Percentiles rank a stretch among this genome's conserved stretches.
Evolutionary conservation across 148 eudicot genomes (phyloP).

Genomic region (Silene uniflora): DNA sequence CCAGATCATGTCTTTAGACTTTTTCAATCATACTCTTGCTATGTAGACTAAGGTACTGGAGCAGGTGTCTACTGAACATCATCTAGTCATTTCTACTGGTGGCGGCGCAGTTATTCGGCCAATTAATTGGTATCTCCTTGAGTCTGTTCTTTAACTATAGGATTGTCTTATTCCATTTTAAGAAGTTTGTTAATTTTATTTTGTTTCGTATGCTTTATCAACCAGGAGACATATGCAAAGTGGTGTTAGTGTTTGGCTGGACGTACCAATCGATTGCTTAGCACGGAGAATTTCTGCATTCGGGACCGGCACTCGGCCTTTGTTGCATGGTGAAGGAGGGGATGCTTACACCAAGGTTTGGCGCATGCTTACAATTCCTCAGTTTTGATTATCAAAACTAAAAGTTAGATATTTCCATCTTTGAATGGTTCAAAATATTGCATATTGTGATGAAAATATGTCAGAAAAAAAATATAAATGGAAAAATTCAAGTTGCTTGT

Average conservation of each 20-base stretch:
- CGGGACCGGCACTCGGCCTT: slow-evolving; percentile 83
- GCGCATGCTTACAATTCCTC: not conserved
- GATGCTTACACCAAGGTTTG: slow-evolving; percentile 78
- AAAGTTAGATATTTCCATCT: not conserved
- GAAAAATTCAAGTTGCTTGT: not conserved
- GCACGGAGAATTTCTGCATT: slow-evolving; percentile 76
- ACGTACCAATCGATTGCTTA: slow-evolving; percentile 89
- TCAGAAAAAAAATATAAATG: not conserved
- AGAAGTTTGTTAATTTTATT: not conserved
- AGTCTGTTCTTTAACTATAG: not conserved
- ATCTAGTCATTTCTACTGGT: slow-evolving; percentile 81
- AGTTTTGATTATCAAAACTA: too few species aligned
- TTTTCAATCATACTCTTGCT: not conserved
- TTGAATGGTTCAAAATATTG: not conserved
- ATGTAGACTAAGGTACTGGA: slow-evolving; percentile 72
- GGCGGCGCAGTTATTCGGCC: slow-evolving; percentile 96
- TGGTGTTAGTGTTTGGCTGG: slow-evolving; percentile 87
- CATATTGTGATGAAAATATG: not conserved
- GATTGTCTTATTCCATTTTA: not conserved
- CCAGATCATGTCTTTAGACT: not conserved
- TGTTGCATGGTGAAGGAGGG: slow-evolving; percentile 62
- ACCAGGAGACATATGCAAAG: slow-evolving; percentile 79
- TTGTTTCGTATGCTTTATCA: not conserved
- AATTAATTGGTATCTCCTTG: slow-evolving; percentile 61
- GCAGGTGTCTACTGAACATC: slow-evolving; percentile 56